phyloP scores from a whole-genome alignment of 2,329 filamentous ascomycete genomes.

The Colletotrichum orchidophilum region DNA sequence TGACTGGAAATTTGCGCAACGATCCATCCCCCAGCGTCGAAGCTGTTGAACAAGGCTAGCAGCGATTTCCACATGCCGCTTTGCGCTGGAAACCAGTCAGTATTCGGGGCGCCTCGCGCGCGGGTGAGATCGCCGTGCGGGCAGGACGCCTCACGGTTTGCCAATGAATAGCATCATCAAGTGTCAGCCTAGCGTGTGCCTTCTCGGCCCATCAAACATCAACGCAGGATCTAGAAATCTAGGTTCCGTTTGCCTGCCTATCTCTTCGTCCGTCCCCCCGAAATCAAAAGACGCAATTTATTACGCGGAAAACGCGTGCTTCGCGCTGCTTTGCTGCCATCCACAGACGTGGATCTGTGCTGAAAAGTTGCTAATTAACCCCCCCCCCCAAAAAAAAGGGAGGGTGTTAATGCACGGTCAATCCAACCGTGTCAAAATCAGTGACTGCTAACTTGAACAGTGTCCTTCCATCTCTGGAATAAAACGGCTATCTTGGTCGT shows the following conservation, averaged over 20 bases:
- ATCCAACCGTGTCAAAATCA: background rate
- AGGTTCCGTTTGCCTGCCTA: background rate
- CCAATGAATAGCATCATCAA: constrained; percentile 27
- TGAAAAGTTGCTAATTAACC: background rate
- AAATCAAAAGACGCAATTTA: background rate
- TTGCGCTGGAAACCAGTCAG: background rate
- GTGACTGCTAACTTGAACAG: background rate
- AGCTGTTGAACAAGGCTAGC: background rate
- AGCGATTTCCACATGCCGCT: background rate
- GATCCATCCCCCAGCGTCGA: background rate
- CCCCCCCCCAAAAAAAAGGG: no score
- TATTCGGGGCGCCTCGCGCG: constrained; percentile 9
- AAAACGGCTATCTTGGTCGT: constrained; percentile 13
- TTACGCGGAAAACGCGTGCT: background rate
- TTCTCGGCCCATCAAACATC: background rate
- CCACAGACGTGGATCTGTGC: background rate
- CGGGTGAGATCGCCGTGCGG: background rate
- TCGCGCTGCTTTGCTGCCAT: background rate
- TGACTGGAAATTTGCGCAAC: background rate
- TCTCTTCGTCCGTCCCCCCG: background rate
- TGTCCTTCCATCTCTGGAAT: constrained; percentile 18
- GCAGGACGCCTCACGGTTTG: constrained; percentile 18
- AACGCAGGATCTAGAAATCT: background rate
- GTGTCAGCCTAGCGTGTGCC: constrained; percentile 2
- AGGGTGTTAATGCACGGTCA: background rate